Evolutionary conservation across 495 filamentous ascomycete species (phyloP).

Genomic region (Sporormia fimetaria): DNA sequence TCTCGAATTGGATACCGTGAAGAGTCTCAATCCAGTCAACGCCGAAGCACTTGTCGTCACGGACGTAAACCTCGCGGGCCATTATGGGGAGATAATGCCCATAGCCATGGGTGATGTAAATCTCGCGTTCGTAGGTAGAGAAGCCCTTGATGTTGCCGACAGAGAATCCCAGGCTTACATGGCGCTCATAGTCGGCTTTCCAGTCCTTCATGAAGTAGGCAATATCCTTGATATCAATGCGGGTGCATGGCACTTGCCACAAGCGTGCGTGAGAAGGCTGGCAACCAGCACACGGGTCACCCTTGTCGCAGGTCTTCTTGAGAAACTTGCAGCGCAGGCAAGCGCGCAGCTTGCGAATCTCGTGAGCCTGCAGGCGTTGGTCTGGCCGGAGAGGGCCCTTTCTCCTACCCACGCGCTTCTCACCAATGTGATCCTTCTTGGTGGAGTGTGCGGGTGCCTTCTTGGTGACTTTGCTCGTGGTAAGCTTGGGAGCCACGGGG

Average conservation of each 20-base stretch:
- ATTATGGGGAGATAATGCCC: conserved; percentile 77
- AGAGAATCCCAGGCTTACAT: conserved; percentile 72
- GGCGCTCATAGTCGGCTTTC: conserved; percentile 88
- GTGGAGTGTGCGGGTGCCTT: conserved; percentile 54
- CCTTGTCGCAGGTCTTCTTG: conserved; percentile 95
- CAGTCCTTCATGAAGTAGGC: conserved; percentile 97
- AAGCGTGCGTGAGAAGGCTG: conserved; percentile 83
- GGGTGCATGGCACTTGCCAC: conserved; percentile 91
- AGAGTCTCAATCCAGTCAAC: conserved; percentile 80
- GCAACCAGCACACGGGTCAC: conserved; percentile 85
- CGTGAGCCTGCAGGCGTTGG: conserved; percentile 84
- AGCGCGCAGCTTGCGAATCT: conserved; percentile 83
- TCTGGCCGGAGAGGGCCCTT: conserved; percentile 83
- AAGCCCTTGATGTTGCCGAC: conserved; percentile 91
- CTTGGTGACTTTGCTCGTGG: conserved; percentile 60
- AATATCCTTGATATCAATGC: conserved; percentile 95
- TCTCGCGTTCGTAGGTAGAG: conserved; percentile 55
- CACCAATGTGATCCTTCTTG: conserved; percentile 62
- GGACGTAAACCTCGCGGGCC: conserved; percentile 82
- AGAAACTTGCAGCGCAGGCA: conserved; percentile 95
- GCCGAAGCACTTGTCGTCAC: conserved; percentile 82
- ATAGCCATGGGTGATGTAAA: conserved; percentile 60
- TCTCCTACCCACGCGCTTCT: conserved; percentile 82
- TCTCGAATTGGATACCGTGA: conserved; percentile 62
- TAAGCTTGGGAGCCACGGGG: conserved; percentile 46